Evolutionary conservation across 129 eudicot genomes (phyloP).

Genomic region (Escallonia rubra): DNA sequence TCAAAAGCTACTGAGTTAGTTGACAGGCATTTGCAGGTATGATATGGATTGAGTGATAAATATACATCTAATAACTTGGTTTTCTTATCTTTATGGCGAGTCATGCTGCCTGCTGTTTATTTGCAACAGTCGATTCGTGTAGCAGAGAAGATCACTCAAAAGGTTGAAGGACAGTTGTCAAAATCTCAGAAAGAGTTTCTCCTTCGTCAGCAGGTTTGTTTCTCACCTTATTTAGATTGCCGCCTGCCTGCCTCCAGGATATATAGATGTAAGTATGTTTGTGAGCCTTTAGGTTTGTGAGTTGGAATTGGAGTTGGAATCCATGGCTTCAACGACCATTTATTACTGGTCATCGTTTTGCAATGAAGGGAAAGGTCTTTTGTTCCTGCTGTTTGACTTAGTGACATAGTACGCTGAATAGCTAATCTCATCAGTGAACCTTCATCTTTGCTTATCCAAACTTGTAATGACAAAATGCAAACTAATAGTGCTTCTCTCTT

Average conservation of each 20-base stretch:
- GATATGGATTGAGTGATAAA: conserved; percentile 11
- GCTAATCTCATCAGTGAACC: background rate
- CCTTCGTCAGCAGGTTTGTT: conserved; percentile 90
- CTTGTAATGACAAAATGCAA: too few species aligned
- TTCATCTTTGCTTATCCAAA: background rate
- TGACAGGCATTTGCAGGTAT: conserved; percentile 95
- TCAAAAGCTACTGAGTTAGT: conserved; percentile 93
- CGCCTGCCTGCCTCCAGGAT: background rate
- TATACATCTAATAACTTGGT: background rate
- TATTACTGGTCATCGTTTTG: too few species aligned
- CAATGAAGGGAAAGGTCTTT: too few species aligned
- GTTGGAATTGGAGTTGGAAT: too few species aligned
- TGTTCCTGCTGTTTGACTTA: too few species aligned
- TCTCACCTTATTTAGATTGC: conserved; percentile 3
- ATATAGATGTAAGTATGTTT: background rate
- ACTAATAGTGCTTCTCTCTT: background rate
- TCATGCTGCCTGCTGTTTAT: conserved; percentile 17
- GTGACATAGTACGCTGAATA: too few species aligned
- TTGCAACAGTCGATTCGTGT: conserved; percentile 88
- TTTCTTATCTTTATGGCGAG: conserved; percentile 1
- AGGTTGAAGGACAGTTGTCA: conserved; percentile 98
- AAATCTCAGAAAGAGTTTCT: conserved; percentile 96
- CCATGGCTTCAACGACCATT: too few species aligned
- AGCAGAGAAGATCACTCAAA: conserved; percentile 98
- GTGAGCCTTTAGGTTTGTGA: background rate